Percentiles rank a stretch among this genome's conserved stretches.
Evolutionary conservation across 768 basidiomycete species (phyloP).

Genomic region (Filobasidium wieringae): DNA sequence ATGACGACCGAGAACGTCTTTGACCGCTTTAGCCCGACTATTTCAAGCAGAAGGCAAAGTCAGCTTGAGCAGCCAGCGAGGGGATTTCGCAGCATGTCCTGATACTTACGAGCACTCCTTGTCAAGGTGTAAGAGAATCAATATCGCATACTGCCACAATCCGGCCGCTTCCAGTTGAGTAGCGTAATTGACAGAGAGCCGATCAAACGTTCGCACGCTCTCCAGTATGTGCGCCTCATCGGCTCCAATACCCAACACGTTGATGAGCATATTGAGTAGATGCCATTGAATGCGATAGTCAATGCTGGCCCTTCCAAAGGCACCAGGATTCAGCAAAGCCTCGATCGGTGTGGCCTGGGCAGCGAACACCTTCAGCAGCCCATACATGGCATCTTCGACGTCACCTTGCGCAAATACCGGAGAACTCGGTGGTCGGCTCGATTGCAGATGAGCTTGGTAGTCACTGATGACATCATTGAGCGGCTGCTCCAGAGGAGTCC

Average conservation of each 20-base stretch:
- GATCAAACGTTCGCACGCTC: slow-evolving; percentile 65
- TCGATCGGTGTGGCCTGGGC: slow-evolving; percentile 61
- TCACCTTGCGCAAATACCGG: background rate
- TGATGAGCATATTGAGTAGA: slow-evolving; percentile 72
- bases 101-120: slow-evolving; percentile 57
- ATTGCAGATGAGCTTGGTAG: slow-evolving; percentile 44
- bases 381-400: slow-evolving; percentile 58
- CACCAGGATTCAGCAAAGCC: slow-evolving; percentile 55
- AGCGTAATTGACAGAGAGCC: slow-evolving; percentile 72
- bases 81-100: background rate
- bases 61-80: background rate
- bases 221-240: slow-evolving; percentile 63
- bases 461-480: slow-evolving; percentile 57
- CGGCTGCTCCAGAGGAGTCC: slow-evolving; percentile 49
- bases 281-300: slow-evolving; percentile 87
- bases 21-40: slow-evolving; percentile 72
- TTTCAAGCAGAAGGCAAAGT: slow-evolving; percentile 1
- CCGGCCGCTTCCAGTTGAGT: slow-evolving; percentile 70
- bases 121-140: slow-evolving; percentile 81
- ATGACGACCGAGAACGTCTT: slow-evolving; percentile 60
- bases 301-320: slow-evolving; percentile 60
- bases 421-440: background rate
- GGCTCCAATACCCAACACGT: slow-evolving; percentile 70
- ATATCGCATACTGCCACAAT: slow-evolving; percentile 71
- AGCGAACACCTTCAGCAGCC: slow-evolving; percentile 63